Evolutionary conservation across 768 basidiomycete species (phyloP).

Genomic region (Suillus sp.): DNA sequence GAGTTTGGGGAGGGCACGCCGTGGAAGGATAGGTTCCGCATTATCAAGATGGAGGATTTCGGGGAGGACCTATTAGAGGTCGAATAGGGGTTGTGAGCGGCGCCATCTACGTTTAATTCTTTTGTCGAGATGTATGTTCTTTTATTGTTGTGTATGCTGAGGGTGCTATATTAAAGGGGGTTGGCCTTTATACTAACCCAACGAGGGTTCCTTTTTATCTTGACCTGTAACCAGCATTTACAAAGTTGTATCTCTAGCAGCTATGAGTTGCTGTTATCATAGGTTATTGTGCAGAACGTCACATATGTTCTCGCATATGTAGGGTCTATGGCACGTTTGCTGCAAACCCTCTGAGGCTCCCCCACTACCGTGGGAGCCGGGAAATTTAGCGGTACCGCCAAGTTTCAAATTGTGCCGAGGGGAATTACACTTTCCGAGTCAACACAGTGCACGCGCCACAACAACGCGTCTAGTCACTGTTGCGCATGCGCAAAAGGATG

Average conservation of each 20-base stretch:
- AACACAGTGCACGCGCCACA: no score
- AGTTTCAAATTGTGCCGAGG: no score
- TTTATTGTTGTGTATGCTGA: conserved; percentile 7
- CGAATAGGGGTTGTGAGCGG: conserved; percentile 26
- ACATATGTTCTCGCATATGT: neutral
- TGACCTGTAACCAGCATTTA: neutral
- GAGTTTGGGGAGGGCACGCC: conserved; percentile 62
- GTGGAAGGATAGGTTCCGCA: conserved; percentile 46
- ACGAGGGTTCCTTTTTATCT: neutral
- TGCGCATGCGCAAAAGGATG: no score
- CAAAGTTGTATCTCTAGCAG: neutral
- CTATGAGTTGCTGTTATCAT: neutral
- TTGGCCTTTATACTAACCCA: neutral
- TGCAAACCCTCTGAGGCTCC: no score
- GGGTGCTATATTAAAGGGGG: neutral
- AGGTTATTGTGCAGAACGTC: neutral
- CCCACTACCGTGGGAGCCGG: no score
- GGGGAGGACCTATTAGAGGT: conserved; percentile 58
- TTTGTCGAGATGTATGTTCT: neutral
- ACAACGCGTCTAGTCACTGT: no score
- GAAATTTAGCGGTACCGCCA: no score
- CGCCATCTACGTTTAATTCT: neutral
- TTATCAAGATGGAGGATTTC: conserved; percentile 70
- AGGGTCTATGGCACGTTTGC: neutral
- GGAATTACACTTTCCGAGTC: no score